phyloP scores from a whole-genome alignment of 2,329 filamentous ascomycete species.

The Pseudocercospora eumusae region DNA sequence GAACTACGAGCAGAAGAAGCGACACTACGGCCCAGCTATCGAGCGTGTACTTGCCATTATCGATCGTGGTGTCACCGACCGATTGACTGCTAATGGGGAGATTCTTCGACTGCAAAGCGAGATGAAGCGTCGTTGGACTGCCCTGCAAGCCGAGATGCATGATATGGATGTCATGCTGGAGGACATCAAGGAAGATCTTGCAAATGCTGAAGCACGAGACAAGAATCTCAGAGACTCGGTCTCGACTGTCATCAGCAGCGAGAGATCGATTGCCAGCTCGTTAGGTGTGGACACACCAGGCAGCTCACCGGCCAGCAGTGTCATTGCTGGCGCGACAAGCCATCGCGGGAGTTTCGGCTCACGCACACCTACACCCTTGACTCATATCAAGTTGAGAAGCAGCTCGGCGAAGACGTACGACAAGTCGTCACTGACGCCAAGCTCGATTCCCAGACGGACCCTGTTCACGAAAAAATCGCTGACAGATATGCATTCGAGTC shows the following conservation, averaged over 20 bases:
- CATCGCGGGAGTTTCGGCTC: conserved; percentile 53
- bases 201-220: conserved; percentile 51
- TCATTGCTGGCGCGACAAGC: conserved; percentile 52
- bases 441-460: conserved; percentile 25
- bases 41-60: conserved; percentile 89
- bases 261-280: conserved; percentile 70
- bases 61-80: conserved; percentile 89
- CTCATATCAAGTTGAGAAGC: conserved; percentile 30
- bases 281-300: conserved; percentile 59
- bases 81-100: conserved; percentile 95
- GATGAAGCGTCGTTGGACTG: conserved; percentile 78
- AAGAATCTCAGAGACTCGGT: conserved; percentile 88
- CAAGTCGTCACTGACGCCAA: conserved; percentile 20
- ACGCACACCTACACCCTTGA: conserved; percentile 45
- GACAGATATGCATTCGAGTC: conserved; percentile 22
- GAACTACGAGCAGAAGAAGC: conserved; percentile 91
- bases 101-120: conserved; percentile 84
- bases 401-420: conserved; percentile 22
- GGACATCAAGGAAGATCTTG: conserved; percentile 55
- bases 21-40: conserved; percentile 90
- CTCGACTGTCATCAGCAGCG: conserved; percentile 85
- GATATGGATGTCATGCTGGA: conserved; percentile 76
- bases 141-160: conserved; percentile 72
- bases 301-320: conserved; percentile 67
- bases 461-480: conserved; percentile 26